Evolutionary conservation across 169 alveolate genomes (phyloP), one percentile per base, ranked within the genome.

Genomic region (Cryptosporidium parvum): DNA sequence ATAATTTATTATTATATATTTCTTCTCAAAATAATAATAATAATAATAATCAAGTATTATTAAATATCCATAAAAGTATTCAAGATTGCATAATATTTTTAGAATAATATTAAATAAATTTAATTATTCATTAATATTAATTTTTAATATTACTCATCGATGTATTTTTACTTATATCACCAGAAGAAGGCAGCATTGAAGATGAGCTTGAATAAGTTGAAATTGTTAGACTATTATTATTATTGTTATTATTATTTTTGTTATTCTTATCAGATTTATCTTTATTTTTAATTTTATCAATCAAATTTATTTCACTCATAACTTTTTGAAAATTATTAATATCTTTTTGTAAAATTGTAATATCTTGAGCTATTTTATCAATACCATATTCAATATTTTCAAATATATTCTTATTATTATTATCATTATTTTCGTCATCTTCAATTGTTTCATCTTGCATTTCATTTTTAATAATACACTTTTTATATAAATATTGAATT

Each of bases 151-250:
- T 58, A 58, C 12, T 26, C 31, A 26, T 58, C 14, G 37, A 58
- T 12, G 33, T 29, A 33, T 29, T n/a, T 23, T 75, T 75, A 56
- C 59, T 53, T 75, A 37, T 31, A 18, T 52, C 58, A 53, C 42
- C 21, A 52, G 62, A 56, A 52, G 62, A 56, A 31, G 86, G 56
- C 56, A 45, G 56, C 39, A 75, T 56, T 18, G 71, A 31, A 52
- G 85, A 70, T 56, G 85, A 70, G 31, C 85, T 70, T 70, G 85
- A 70, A 44, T n/a, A 44, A 21, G 85, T 51, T 42, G 67, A 70
- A 52, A 70, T 33, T 1, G 37, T 70, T 4, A 70, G n/a, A 18
- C 31, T 35, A 14, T n/a, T 70, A 51, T 52, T 42, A 39, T 31
- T 31, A 31, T n/a, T n/a, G n/a, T n/a, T 70, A 48, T 52, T 42